Evolutionary conservation across 306 rosid species (phyloP), one percentile per base, ranked within the genome.

Genomic region (Casuarina glauca): DNA sequence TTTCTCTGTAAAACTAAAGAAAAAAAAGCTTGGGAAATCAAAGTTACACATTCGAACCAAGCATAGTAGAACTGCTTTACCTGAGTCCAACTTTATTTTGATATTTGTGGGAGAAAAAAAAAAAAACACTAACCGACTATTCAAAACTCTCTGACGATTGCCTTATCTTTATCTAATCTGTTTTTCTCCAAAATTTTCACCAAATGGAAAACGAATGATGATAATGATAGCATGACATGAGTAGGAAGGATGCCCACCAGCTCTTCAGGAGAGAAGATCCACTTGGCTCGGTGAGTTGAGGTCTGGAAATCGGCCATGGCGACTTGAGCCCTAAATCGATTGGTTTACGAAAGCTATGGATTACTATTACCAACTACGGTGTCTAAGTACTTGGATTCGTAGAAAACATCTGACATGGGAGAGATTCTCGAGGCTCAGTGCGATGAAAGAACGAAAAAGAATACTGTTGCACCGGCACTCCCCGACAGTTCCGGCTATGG

Each of bases 301-400:
- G 96, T 92, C 82, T 76, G 79, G 86, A 94, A 94, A 89, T 94
- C 97, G 74, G 97, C 92, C 97, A 94, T 94, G 84, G 74, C 76
- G 45, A 76, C 76, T 75, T 81, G 41, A 84, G 76, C 75, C 80
- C 79, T 77, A 72, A 74, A 76, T 54, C 76, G 4, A 77, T 4
- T 20, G 69, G 45, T 45, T 48, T 52, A 6, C 17, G 62, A 64
- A 78, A 69, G 8, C 17, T n/a, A 66, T 26, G 4, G 26, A 44
- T 3, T 9, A 15, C 4, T 52, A 51, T 55, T 71, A 19, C 36
- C n/a, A 20, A 51, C 17, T 41, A 36, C 68, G 4, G 2, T 15
- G 32, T 36, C 48, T 35, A n/a, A 16, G 7, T n/a, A 12, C 42
- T 32, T 20, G 35, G 11, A 54, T n/a, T 55, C 9, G 50, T 45